These are phyloP conservation scores for Tulasnella sp. DNA, from an alignment of 768 basidiomycete genomes.

Conservation along the genomic window DNA sequence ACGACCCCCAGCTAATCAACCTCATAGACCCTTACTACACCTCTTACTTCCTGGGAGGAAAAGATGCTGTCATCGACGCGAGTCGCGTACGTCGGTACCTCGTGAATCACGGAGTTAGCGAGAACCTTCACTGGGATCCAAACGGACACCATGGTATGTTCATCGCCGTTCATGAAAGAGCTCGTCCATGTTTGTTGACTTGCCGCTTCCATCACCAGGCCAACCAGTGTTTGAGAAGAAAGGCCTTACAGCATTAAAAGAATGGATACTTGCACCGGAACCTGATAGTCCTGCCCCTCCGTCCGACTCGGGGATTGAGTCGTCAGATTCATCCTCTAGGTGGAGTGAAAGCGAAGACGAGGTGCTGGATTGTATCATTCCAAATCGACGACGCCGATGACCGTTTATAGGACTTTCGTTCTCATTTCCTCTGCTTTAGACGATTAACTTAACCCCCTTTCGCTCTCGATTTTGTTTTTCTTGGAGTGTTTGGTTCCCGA, in stretches of 20 bases:
- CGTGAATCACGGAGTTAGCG: constrained; percentile 55
- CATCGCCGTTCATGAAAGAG: background rate
- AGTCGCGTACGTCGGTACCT: constrained; percentile 39
- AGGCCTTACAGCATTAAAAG: background rate
- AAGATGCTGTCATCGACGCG: constrained; percentile 68
- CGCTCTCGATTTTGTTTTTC: no score
- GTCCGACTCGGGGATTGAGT: background rate
- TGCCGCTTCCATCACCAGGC: background rate
- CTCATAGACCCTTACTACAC: constrained; percentile 45
- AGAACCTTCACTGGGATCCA: constrained; percentile 55
- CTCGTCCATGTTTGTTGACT: background rate
- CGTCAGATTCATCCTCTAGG: background rate
- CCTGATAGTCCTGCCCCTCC: background rate
- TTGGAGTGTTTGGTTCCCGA: background rate
- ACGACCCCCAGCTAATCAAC: background rate
- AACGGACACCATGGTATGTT: constrained; percentile 43
- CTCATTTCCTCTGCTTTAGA: background rate
- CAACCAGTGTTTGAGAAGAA: background rate
- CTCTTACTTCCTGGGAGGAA: constrained; percentile 69
- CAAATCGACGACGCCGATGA: background rate
- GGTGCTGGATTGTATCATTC: background rate
- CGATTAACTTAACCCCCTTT: background rate
- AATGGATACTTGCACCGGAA: background rate
- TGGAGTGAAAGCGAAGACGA: background rate
- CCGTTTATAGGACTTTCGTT: background rate